phyloP scores from a whole-genome alignment of 1,139 yeast genomes.

The Suhomyces maxii region DNA sequence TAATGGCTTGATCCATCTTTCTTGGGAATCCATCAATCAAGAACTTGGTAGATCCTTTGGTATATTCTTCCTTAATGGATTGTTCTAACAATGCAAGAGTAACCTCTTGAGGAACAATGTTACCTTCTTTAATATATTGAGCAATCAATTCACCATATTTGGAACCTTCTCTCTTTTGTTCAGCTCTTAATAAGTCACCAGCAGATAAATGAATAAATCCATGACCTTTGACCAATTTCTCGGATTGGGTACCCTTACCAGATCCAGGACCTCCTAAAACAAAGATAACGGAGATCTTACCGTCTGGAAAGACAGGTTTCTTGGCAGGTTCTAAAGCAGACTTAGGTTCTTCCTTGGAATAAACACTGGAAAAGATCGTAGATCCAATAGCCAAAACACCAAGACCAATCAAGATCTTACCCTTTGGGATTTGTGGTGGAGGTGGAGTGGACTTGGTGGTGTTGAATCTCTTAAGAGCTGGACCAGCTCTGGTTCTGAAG shows the following conservation, averaged over 20 bases:
- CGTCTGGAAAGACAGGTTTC: slow-evolving; percentile 51
- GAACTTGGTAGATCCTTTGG: slow-evolving; percentile 58
- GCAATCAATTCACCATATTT: slow-evolving; percentile 84
- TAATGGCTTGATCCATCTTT: slow-evolving; percentile 95
- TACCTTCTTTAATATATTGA: slow-evolving; percentile 79
- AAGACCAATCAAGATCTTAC: slow-evolving; percentile 29
- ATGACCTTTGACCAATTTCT: slow-evolving; percentile 73
- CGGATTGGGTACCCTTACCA: slow-evolving; percentile 97
- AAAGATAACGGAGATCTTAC: slow-evolving; percentile 75
- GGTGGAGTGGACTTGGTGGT: slow-evolving; percentile 20
- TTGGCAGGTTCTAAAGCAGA: slow-evolving; percentile 47
- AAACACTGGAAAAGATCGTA: slow-evolving; percentile 44
- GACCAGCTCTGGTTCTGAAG: slow-evolving; percentile 1
- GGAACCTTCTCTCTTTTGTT: slow-evolving; percentile 80
- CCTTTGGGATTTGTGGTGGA: slow-evolving; percentile 16
- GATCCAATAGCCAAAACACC: slow-evolving; percentile 49
- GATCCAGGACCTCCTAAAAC: slow-evolving; percentile 93
- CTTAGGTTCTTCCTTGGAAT: slow-evolving; percentile 46
- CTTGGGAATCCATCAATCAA: slow-evolving; percentile 96
- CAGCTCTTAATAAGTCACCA: slow-evolving; percentile 91
- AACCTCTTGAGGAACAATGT: slow-evolving; percentile 93
- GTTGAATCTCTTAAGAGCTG: slow-evolving; percentile 15
- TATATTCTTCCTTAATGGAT: slow-evolving; percentile 62
- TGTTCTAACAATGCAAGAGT: slow-evolving; percentile 81
- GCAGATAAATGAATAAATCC: slow-evolving; percentile 89